Conservation (phyloP, 192 early-diverging fungal species). For the Coemansia sp. region DNA sequence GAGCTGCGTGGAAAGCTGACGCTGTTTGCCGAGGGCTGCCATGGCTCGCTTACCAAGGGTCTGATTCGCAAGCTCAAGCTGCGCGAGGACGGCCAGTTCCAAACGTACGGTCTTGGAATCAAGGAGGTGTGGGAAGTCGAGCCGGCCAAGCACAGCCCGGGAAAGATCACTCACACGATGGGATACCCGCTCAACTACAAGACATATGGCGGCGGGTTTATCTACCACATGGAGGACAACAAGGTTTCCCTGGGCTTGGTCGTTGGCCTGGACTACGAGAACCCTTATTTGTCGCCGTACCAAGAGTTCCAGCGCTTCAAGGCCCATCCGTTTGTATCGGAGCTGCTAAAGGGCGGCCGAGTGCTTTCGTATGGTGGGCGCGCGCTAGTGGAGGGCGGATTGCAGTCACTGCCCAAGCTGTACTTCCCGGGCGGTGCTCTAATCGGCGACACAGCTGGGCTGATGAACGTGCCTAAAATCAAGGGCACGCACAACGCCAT, state of each 20-base stretch:
- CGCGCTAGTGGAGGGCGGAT: slow-evolving; percentile 96
- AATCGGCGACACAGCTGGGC: slow-evolving; percentile 94
- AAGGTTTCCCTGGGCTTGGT: slow-evolving; percentile 87
- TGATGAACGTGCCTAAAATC: slow-evolving; percentile 97
- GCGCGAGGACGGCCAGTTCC: slow-evolving; percentile 81
- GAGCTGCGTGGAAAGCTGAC: slow-evolving; percentile 93
- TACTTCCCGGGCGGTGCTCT: slow-evolving; percentile 93
- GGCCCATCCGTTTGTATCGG: slow-evolving; percentile 83
- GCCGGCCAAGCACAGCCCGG: slow-evolving; percentile 80
- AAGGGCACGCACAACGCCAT: slow-evolving; percentile 99
- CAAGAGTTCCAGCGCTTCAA: slow-evolving; percentile 98
- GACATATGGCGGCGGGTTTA: slow-evolving; percentile 94
- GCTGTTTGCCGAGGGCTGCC: slow-evolving; percentile 97
- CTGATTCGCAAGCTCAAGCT: slow-evolving; percentile 87
- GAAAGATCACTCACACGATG: slow-evolving; percentile 82
- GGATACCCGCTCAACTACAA: slow-evolving; percentile 91
- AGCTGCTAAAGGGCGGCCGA: slow-evolving; percentile 87
- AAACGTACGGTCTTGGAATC: slow-evolving; percentile 95
- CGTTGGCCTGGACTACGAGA: slow-evolving; percentile 91
- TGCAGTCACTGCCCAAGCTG: slow-evolving; percentile 94
- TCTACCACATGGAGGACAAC: slow-evolving; percentile 95
- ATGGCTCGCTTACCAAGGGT: slow-evolving; percentile 92
- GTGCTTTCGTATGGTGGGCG: slow-evolving; percentile 92
- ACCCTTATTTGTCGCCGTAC: slow-evolving; percentile 95
- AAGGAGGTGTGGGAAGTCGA: slow-evolving; percentile 99